These are phyloP conservation scores for Acacia crassicarpa DNA, from an alignment of 306 rosid species.

Conservation along the genomic window DNA sequence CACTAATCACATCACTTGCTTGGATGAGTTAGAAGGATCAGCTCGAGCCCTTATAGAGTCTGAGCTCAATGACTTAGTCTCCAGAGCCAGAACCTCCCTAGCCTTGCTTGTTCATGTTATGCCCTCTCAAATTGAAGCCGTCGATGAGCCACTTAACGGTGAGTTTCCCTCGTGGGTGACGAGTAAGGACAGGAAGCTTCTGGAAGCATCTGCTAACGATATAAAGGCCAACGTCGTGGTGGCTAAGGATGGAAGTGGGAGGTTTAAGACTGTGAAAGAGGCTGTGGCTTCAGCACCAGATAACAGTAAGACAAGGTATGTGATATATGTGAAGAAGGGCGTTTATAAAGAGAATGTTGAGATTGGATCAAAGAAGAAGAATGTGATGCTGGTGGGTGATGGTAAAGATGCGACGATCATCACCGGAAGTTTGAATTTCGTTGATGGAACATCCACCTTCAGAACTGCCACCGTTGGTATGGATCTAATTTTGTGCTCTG, in stretches of 20 bases:
- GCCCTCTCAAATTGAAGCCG: neutral
- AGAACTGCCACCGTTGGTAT: conserved; percentile 62
- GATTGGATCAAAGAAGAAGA: conserved; percentile 47
- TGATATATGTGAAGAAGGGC: conserved; percentile 55
- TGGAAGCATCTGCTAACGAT: conserved; percentile 28
- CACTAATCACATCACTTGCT: conserved; percentile 57
- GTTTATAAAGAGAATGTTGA: conserved; percentile 48
- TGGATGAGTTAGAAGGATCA: conserved; percentile 45
- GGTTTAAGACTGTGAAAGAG: conserved; percentile 45
- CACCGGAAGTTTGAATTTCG: conserved; percentile 53
- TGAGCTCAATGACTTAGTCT: conserved; percentile 38
- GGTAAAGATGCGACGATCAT: conserved; percentile 53
- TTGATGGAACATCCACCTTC: conserved; percentile 57
- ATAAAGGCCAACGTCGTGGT: conserved; percentile 54
- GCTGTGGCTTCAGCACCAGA: conserved; percentile 52
- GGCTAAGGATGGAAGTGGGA: conserved; percentile 67
- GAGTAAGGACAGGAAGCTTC: conserved; percentile 38
- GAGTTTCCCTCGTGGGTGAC: conserved; percentile 51
- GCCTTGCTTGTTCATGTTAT: conserved; percentile 34
- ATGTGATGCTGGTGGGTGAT: conserved; percentile 58
- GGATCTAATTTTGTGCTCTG: neutral
- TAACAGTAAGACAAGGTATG: conserved; percentile 43
- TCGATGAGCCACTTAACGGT: conserved; percentile 22
- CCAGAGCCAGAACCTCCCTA: conserved; percentile 41
- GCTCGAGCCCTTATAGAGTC: conserved; percentile 22